Percentiles rank a stretch among this genome's conserved stretches.
Conservation (phyloP, 768 basidiomycete species). For the Podaxis sp. region DNA sequence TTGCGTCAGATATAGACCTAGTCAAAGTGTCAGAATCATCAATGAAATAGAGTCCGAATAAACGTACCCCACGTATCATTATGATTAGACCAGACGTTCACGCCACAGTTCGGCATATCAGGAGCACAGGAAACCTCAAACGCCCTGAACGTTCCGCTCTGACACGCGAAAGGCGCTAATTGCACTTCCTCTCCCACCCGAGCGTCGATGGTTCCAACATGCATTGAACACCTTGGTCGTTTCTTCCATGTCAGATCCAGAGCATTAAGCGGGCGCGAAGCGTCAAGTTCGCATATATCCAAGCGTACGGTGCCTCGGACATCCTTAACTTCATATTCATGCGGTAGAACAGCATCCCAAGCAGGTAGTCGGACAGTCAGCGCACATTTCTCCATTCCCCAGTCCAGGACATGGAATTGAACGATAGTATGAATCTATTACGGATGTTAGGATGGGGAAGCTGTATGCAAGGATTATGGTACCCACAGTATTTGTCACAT, state of each 20-base stretch:
- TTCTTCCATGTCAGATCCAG: conserved; percentile 23
- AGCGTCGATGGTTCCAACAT: conserved; percentile 22
- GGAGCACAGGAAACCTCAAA: conserved; percentile 28
- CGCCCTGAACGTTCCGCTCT: conserved; percentile 25
- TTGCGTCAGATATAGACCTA: conserved; percentile 28
- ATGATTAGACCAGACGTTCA: conserved; percentile 31
- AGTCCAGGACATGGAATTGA: conserved; percentile 28
- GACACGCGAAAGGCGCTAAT: conserved; percentile 24
- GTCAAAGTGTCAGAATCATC: neutral
- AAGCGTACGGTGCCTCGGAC: conserved; percentile 20
- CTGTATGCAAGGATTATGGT: neutral
- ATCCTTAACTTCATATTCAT: conserved; percentile 23
- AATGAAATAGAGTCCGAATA: neutral
- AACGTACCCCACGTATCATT: conserved; percentile 30
- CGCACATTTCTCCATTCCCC: conserved; percentile 30
- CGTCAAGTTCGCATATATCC: conserved; percentile 26
- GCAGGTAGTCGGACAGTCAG: conserved; percentile 25
- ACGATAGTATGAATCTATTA: conserved; percentile 24
- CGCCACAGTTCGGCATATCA: conserved; percentile 21
- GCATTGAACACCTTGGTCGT: conserved; percentile 21
- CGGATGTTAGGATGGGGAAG: neutral
- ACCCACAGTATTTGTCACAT: conserved; percentile 24
- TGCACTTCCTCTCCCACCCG: conserved; percentile 25
- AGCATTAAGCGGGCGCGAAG: conserved; percentile 24
- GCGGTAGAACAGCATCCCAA: conserved; percentile 23